Conservation (phyloP, 1,284 basidiomycete species). For the Microbotryum violaceum region DNA sequence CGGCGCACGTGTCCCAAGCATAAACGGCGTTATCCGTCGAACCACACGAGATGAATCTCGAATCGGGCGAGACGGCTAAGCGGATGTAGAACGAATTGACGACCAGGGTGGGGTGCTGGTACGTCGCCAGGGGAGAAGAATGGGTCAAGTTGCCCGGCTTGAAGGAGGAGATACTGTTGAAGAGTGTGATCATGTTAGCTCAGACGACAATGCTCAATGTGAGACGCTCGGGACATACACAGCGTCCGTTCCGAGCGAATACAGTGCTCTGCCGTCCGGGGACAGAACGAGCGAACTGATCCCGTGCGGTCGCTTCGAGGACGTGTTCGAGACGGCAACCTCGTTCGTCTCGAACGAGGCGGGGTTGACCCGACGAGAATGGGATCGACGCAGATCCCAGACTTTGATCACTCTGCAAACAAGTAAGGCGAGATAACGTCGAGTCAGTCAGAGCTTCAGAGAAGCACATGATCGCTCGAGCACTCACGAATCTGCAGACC, state of each 20-base stretch:
- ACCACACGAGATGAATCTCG: conserved; percentile 32
- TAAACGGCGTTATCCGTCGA: conserved; percentile 18
- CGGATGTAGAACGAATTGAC: conserved; percentile 33
- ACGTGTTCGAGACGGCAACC: conserved; percentile 16
- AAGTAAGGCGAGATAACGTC: neutral
- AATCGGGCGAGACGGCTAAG: conserved; percentile 31
- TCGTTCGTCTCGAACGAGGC: conserved; percentile 27
- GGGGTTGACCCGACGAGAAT: conserved; percentile 35
- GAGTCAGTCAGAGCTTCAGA: neutral
- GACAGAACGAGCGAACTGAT: conserved; percentile 32
- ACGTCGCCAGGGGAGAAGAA: conserved; percentile 19
- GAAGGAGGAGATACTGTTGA: conserved; percentile 30
- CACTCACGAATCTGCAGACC: conserved; percentile 32
- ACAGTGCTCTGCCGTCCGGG: conserved; percentile 32
- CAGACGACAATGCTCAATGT: neutral
- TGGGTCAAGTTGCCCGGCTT: conserved; percentile 29
- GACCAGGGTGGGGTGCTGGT: conserved; percentile 8
- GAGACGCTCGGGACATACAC: conserved; percentile 7
- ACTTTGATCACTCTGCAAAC: conserved; percentile 29
- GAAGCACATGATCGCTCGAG: too few species aligned
- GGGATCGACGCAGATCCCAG: conserved; percentile 35
- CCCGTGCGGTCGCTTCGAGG: conserved; percentile 27
- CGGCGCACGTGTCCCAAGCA: conserved; percentile 26
- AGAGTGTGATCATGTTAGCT: neutral
- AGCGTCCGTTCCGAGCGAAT: conserved; percentile 31